Evolutionary conservation across 768 basidiomycete genomes (phyloP).

Genomic region (Leccinellum rugosiceps): DNA sequence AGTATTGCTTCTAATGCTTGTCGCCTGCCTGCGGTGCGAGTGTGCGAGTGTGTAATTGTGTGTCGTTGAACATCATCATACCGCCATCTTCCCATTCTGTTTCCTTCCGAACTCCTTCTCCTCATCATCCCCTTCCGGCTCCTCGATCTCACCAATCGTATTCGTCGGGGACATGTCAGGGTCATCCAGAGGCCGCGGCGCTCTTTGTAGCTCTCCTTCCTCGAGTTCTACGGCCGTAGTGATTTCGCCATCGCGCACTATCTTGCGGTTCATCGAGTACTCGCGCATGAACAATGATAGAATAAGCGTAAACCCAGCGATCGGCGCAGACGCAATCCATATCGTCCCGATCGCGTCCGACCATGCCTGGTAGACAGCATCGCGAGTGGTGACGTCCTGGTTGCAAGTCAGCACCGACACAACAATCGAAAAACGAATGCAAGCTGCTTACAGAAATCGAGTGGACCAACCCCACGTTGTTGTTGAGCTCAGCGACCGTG

Average conservation of each 20-base stretch:
- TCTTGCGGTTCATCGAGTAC: constrained; percentile 56
- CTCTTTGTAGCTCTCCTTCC: constrained; percentile 12
- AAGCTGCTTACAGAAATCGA: constrained; percentile 17
- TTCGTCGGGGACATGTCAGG: neutral
- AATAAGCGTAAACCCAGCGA: constrained; percentile 52
- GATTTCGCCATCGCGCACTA: constrained; percentile 37
- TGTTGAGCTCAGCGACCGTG: constrained; percentile 40
- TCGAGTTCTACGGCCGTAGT: constrained; percentile 31
- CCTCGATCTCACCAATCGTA: neutral
- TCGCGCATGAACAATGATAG: constrained; percentile 51
- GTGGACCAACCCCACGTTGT: constrained; percentile 45
- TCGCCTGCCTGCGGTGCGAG: neutral
- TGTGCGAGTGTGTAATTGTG: neutral
- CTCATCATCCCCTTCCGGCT: neutral
- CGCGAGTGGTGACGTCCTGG: constrained; percentile 49
- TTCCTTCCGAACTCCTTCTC: neutral
- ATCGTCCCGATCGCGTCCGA: constrained; percentile 61
- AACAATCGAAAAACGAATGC: neutral
- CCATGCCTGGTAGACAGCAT: constrained; percentile 58
- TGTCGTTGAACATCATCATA: neutral
- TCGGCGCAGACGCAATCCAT: constrained; percentile 62
- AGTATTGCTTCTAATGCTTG: neutral
- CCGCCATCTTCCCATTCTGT: neutral
- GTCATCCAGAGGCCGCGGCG: neutral
- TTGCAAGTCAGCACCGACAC: neutral